phyloP scores from a whole-genome alignment of 2,329 filamentous ascomycete genomes.

The Fusarium cicatricum region DNA sequence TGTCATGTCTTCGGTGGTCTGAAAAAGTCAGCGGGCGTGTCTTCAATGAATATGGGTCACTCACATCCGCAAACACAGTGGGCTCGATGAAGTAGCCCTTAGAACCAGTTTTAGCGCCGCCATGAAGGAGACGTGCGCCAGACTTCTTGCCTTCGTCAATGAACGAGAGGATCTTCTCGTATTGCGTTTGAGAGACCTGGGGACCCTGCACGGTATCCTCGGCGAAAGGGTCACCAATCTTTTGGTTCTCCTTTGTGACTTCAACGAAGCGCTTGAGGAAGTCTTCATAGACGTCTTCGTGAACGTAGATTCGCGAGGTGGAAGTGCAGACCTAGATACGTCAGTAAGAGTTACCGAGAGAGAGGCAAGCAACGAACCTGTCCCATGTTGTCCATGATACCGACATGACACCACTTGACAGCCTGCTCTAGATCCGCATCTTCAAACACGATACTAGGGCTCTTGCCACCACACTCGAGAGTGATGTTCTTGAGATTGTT shows the following conservation, averaged over 20 bases:
- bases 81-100: conserved; percentile 36
- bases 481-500: conserved; percentile 66
- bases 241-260: conserved; percentile 58
- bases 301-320: conserved; percentile 66
- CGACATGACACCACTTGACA: conserved; percentile 57
- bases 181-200: conserved; percentile 69
- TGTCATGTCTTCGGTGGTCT: conserved; percentile 39
- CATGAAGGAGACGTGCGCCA: conserved; percentile 62
- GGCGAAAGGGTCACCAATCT: conserved; percentile 69
- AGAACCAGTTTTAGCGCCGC: conserved; percentile 20
- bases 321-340: conserved; percentile 62
- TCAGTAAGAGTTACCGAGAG: neutral
- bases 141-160: conserved; percentile 70
- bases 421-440: conserved; percentile 68
- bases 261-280: conserved; percentile 64
- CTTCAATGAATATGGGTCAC: neutral
- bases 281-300: conserved; percentile 63
- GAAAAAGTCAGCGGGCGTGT: neutral
- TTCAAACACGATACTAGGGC: conserved; percentile 63
- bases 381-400: conserved; percentile 63
- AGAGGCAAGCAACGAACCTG: conserved; percentile 50
- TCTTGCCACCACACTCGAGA: conserved; percentile 67
- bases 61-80: conserved; percentile 35
- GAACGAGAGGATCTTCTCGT: conserved; percentile 69
- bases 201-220: conserved; percentile 70